phyloP scores from a whole-genome alignment of 73 alveolate genomes.

The Strombidium stylifer region DNA sequence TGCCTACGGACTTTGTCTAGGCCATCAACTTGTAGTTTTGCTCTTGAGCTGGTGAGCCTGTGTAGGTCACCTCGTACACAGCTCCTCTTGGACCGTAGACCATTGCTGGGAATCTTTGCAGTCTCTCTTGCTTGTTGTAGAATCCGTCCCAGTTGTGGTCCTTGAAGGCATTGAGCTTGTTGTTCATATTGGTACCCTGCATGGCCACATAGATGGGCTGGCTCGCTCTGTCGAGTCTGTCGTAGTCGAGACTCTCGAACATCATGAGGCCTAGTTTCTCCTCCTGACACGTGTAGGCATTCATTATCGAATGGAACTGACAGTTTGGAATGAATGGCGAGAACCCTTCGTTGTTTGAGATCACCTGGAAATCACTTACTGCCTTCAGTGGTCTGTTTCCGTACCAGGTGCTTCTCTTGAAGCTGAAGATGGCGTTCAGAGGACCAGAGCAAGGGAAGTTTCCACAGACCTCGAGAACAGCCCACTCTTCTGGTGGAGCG shows the following conservation, averaged over 20 bases:
- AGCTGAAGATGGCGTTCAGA: not conserved
- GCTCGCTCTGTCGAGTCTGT: conserved; percentile 14
- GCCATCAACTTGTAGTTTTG: conserved; percentile 2
- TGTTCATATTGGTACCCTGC: conserved; percentile 2
- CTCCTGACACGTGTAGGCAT: conserved; percentile 16
- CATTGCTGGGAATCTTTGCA: conserved; percentile 15
- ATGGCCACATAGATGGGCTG: conserved; percentile 6
- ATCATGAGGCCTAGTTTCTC: conserved; percentile 20
- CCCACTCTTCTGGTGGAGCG: conserved; percentile 17
- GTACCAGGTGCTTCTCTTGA: not conserved
- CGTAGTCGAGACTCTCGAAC: conserved; percentile 26
- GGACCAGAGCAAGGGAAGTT: conserved; percentile 46
- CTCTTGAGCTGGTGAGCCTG: conserved; percentile 36
- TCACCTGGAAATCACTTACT: not conserved
- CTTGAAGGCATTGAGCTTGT: conserved; percentile 12
- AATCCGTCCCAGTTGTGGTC: conserved; percentile 59
- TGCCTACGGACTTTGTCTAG: not conserved
- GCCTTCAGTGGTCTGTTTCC: conserved; percentile 7
- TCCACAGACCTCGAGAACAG: conserved; percentile 44
- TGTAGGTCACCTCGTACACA: conserved; percentile 5
- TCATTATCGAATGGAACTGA: not conserved
- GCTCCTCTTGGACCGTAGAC: conserved; percentile 1
- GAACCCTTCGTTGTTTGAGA: conserved; percentile 1
- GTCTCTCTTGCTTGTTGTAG: conserved; percentile 11
- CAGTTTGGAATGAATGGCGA: not conserved